These are phyloP conservation scores for Eimeria sp. DNA, from an alignment of 169 alveolate genomes.

Conservation along the genomic window DNA sequence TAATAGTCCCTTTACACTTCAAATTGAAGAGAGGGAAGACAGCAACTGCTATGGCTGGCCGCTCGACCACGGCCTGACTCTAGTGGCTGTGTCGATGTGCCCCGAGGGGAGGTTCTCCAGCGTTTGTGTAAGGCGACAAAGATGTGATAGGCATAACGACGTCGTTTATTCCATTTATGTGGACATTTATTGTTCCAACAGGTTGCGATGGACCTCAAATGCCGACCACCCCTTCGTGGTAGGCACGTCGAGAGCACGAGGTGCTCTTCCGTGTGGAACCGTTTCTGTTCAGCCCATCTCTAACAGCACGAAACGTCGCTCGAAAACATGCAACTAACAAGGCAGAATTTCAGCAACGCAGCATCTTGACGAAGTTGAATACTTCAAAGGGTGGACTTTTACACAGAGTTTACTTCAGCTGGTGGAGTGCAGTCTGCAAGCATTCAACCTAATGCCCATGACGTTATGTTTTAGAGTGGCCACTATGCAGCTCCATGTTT, in stretches of 20 bases:
- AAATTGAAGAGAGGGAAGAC: background rate
- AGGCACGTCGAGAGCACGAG: background rate
- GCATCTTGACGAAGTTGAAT: too few species aligned
- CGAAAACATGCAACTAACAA: too few species aligned
- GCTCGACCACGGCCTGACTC: background rate
- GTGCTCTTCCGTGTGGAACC: background rate
- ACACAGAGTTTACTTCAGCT: too few species aligned
- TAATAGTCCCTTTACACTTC: background rate
- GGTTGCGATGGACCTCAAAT: background rate
- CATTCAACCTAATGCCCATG: too few species aligned
- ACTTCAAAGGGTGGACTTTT: too few species aligned
- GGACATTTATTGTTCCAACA: background rate
- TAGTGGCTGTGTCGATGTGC: background rate
- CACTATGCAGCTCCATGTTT: too few species aligned
- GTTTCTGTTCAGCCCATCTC: background rate
- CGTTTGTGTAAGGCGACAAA: background rate
- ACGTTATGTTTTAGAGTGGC: too few species aligned
- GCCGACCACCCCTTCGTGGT: background rate
- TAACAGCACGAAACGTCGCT: too few species aligned
- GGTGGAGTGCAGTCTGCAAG: too few species aligned
- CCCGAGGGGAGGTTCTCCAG: background rate
- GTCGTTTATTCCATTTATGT: background rate
- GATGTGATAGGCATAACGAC: background rate
- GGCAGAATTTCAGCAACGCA: too few species aligned
- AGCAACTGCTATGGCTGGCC: background rate